Conservation (phyloP, 179 eudicot species). For the Vitellaria paradoxa region DNA sequence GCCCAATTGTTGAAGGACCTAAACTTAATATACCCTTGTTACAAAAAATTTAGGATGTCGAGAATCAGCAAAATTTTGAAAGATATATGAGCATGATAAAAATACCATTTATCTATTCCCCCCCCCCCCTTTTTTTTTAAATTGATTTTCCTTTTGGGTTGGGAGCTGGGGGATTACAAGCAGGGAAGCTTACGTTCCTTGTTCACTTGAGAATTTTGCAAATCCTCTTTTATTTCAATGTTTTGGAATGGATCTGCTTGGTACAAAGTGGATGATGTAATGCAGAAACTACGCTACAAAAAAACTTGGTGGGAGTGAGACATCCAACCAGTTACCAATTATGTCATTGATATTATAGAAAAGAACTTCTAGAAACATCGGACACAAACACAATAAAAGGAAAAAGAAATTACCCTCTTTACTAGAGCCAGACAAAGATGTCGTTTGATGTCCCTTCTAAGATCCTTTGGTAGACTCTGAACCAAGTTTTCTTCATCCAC, state of each 20-base stretch:
- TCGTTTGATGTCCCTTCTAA: conserved; percentile 90
- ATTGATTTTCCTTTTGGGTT: not conserved
- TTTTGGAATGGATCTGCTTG: not conserved
- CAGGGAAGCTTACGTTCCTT: not conserved
- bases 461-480: conserved; percentile 77
- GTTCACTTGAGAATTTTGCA: not conserved
- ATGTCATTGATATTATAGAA: not conserved
- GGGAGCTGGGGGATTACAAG: not conserved
- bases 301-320: too few species aligned
- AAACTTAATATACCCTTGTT: not conserved
- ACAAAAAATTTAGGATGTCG: not conserved
- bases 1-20: too few species aligned
- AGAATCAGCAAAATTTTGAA: not conserved
- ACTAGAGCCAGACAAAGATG: conserved; percentile 92
- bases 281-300: too few species aligned
- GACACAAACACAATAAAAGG: not conserved
- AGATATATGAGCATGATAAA: not conserved
- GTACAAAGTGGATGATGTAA: not conserved
- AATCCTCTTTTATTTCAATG: not conserved
- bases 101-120: too few species aligned
- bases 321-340: not conserved
- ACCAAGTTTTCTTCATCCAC: conserved; percentile 88
- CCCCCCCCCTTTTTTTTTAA: too few species aligned
- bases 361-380: not conserved
- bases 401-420: conserved; percentile 52